Evolutionary conservation across 371 early-diverging fungal genomes (phyloP).

Genomic region (Chytridium lagenaria): DNA sequence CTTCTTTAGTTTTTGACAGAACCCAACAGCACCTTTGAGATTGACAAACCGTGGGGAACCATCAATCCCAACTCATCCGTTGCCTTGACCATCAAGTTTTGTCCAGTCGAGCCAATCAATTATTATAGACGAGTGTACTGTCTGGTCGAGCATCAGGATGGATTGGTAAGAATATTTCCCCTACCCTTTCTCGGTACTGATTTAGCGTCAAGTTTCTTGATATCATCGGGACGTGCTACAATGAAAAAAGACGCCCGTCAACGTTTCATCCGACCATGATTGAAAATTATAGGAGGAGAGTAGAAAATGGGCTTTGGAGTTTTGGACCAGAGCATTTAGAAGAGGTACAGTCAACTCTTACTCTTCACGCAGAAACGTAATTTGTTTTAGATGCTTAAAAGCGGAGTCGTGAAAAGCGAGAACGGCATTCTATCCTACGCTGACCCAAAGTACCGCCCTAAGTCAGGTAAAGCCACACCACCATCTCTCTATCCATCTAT

Average conservation of each 20-base stretch:
- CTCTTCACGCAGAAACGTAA: neutral
- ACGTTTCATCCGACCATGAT: constrained; percentile 52
- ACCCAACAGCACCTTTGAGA: constrained; percentile 48
- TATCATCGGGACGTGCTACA: constrained; percentile 58
- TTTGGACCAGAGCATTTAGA: constrained; percentile 60
- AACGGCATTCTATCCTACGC: constrained; percentile 43
- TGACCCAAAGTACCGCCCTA: constrained; percentile 21
- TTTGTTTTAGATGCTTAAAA: constrained; percentile 52
- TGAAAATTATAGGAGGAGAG: constrained; percentile 45
- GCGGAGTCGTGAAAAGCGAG: constrained; percentile 36
- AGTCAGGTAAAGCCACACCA: neutral
- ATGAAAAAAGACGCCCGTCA: constrained; percentile 55
- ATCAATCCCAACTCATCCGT: constrained; percentile 54
- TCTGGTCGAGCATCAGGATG: constrained; percentile 59
- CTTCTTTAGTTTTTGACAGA: constrained; percentile 48
- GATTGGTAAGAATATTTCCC: constrained; percentile 38
- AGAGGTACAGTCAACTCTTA: constrained; percentile 39
- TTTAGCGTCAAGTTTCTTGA: constrained; percentile 45
- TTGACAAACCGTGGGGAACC: constrained; percentile 55
- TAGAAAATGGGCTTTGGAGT: constrained; percentile 50
- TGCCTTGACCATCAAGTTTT: constrained; percentile 52
- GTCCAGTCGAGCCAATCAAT: constrained; percentile 56
- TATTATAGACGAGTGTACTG: constrained; percentile 59
- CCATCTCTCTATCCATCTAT: too few species aligned
- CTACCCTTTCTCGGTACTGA: neutral